These are phyloP conservation scores for Chlorella variabilis DNA, from an alignment of 163 green algal species.

Conservation along the genomic window DNA sequence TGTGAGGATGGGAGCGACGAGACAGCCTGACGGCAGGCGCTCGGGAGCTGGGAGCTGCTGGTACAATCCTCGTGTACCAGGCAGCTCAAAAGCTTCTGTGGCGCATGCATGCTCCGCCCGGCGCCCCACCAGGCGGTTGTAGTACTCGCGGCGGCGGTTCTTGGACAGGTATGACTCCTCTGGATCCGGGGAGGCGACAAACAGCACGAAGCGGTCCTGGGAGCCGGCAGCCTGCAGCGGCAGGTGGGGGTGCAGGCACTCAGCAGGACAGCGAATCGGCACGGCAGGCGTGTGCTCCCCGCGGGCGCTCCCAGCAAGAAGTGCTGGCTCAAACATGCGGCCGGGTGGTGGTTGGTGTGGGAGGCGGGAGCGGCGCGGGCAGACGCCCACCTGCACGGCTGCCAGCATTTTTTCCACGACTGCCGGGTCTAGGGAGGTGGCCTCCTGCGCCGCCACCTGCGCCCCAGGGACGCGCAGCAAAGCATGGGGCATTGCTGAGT, in stretches of 20 bases:
- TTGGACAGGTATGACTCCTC: conserved; percentile 30
- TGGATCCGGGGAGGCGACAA: conserved; percentile 36
- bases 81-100: no score
- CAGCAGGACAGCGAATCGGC: not conserved
- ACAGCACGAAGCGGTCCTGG: conserved; percentile 39
- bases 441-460: conserved; percentile 33
- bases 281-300: not conserved
- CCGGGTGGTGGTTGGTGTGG: no score
- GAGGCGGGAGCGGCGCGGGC: no score
- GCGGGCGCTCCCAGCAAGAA: no score
- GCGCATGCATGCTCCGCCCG: no score
- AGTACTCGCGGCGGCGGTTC: conserved; percentile 38
- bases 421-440: conserved; percentile 14
- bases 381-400: conserved; percentile 23
- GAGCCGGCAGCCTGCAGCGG: not conserved
- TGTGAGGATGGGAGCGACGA: not conserved
- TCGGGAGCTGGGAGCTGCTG: no score
- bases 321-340: no score
- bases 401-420: conserved; percentile 26
- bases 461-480: not conserved
- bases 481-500: not conserved
- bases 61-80: no score
- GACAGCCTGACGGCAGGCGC: no score
- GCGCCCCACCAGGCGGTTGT: conserved; percentile 47
- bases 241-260: not conserved